These are phyloP conservation scores for Elongisporangium undulatum DNA, from an alignment of 352 stramenopile genomes.

Conservation along the genomic window DNA sequence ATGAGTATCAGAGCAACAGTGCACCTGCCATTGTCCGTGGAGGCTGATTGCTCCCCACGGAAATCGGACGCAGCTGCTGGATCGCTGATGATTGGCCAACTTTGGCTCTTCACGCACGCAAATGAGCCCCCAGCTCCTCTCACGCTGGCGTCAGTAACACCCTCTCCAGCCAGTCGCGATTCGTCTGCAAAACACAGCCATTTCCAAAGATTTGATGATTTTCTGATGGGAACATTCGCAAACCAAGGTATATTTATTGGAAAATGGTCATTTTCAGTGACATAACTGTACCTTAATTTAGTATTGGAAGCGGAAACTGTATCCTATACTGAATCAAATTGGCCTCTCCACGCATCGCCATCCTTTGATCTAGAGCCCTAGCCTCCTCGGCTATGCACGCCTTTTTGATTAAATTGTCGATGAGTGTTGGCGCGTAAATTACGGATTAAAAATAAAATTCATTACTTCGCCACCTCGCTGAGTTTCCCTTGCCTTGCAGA, in stretches of 20 bases:
- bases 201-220: background rate
- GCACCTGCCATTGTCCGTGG: background rate
- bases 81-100: background rate
- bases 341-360: background rate
- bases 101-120: background rate
- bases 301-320: background rate
- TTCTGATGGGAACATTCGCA: background rate
- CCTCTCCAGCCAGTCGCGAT: background rate
- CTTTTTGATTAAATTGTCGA: background rate
- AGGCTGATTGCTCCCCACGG: background rate
- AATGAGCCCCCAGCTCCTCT: background rate
- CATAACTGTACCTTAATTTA: too few species aligned
- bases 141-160: background rate
- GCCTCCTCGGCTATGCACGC: background rate
- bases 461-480: background rate
- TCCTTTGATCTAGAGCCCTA: background rate
- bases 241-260: background rate
- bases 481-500: background rate
- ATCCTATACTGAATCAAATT: background rate
- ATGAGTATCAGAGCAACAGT: background rate
- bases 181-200: background rate
- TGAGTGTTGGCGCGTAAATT: background rate
- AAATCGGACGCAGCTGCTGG: background rate
- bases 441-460: background rate
- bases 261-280: too few species aligned